These are phyloP conservation scores for Lotmaria passim DNA, from an alignment of 208 protist genomes.

Conservation along the genomic window DNA sequence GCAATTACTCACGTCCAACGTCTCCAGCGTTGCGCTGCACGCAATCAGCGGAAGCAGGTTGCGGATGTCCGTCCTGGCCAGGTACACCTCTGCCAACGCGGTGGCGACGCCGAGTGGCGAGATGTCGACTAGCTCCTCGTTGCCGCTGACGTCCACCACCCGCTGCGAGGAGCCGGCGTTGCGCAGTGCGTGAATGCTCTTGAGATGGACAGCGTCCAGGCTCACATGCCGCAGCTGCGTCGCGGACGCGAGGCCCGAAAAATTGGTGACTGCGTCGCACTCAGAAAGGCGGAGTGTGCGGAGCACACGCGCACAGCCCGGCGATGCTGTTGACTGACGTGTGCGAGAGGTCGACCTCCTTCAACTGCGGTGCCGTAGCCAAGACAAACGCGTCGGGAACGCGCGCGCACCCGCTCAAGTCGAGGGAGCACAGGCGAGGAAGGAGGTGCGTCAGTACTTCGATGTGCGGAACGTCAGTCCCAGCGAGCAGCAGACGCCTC, in stretches of 20 bases:
- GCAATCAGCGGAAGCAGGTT: slow-evolving; percentile 1
- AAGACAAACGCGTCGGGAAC: not conserved
- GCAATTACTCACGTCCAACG: slow-evolving; percentile 14
- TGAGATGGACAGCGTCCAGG: not conserved
- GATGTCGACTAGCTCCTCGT: slow-evolving; percentile 3
- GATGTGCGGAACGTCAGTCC: not conserved
- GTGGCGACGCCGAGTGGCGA: not conserved
- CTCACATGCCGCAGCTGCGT: not conserved
- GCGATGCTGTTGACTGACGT: slow-evolving; percentile 4
- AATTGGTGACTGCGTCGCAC: not conserved
- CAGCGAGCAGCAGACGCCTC: not conserved
- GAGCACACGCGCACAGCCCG: not conserved
- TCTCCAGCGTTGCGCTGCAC: slow-evolving; percentile 10
- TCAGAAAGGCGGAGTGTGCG: slow-evolving; percentile 6
- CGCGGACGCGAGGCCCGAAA: slow-evolving; percentile 4
- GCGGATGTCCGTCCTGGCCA: slow-evolving; percentile 2
- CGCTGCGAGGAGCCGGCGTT: not conserved
- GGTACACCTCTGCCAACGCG: slow-evolving; percentile 7
- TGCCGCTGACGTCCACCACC: slow-evolving; percentile 15
- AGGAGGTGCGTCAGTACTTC: not conserved
- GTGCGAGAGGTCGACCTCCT: slow-evolving; percentile 20
- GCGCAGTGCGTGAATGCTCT: not conserved
- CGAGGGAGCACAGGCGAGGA: not conserved
- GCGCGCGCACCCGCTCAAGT: not conserved
- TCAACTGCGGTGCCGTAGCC: not conserved